A percentile compares a stretch with the other conserved stretches of the same genome.
phyloP scores from a whole-genome alignment of 176 grass and related monocot species.

The Phoenix roebelenii region DNA sequence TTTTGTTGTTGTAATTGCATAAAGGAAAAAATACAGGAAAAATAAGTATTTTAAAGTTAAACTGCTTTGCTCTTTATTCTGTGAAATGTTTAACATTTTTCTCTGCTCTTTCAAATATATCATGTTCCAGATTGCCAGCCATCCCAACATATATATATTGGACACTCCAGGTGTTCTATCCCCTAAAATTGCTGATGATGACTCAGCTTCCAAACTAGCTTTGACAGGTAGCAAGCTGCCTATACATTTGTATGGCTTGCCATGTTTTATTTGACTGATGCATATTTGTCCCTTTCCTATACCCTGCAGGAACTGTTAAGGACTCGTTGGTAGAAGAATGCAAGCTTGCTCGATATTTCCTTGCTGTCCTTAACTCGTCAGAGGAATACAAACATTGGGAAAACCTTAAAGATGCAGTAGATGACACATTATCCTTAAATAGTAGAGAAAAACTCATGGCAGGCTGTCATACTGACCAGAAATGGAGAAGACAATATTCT shows the following conservation, averaged over 20 bases:
- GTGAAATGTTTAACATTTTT: neutral
- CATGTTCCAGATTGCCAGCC: conserved; percentile 50
- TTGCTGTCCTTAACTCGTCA: conserved; percentile 40
- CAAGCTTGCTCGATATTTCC: conserved; percentile 44
- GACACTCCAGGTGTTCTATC: conserved; percentile 57
- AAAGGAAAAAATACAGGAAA: too few species aligned
- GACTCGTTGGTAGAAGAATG: conserved; percentile 37
- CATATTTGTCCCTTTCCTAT: conserved; percentile 10
- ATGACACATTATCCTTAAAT: conserved; percentile 6
- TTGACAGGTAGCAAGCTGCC: conserved; percentile 44
- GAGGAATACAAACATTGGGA: conserved; percentile 37
- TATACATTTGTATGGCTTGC: conserved; percentile 9
- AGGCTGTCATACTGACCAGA: neutral
- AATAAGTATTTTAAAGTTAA: too few species aligned
- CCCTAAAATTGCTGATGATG: conserved; percentile 28
- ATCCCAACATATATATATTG: conserved; percentile 74
- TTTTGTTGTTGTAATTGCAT: too few species aligned
- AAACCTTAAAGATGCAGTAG: conserved; percentile 21
- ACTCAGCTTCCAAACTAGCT: conserved; percentile 32
- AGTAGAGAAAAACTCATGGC: conserved; percentile 3
- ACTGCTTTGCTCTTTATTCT: too few species aligned
- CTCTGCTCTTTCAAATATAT: neutral
- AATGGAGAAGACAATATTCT: conserved; percentile 29
- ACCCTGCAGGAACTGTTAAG: conserved; percentile 51
- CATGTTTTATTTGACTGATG: conserved; percentile 1